A percentile compares a stretch with the other conserved stretches of the same genome.
Evolutionary conservation across 495 filamentous ascomycete species (phyloP).

Genomic region (Penicillium odoratum): DNA sequence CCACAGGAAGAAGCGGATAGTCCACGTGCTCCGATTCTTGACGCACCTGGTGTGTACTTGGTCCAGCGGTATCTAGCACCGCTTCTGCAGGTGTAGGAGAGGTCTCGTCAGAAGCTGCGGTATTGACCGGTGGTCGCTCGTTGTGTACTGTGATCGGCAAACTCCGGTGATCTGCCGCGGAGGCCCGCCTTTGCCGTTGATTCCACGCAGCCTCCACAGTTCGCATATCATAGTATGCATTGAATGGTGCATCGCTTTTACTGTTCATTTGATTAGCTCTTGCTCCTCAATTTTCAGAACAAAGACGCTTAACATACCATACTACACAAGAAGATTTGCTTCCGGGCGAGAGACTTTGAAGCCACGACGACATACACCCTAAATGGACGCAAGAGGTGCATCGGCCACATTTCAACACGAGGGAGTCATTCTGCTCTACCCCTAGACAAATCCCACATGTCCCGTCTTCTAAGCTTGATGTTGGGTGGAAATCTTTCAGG

Average conservation of each 20-base stretch:
- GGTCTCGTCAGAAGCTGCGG: neutral
- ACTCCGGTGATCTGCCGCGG: neutral
- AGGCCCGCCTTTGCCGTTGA: neutral
- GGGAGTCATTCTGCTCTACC: neutral
- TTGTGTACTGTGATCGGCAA: neutral
- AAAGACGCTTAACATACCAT: neutral
- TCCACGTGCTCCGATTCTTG: neutral
- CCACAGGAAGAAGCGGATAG: neutral
- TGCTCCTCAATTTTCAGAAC: neutral
- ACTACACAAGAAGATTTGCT: neutral
- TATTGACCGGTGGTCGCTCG: neutral
- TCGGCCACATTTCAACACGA: conserved; percentile 4
- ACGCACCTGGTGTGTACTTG: neutral
- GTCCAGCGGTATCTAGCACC: neutral
- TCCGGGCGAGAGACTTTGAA: neutral
- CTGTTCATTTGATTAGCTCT: neutral
- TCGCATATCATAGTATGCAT: neutral
- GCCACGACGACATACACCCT: conserved; percentile 4
- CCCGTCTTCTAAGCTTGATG: neutral
- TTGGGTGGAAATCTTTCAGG: neutral
- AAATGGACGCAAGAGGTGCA: conserved; percentile 1
- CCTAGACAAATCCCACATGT: neutral
- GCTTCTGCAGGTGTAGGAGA: neutral
- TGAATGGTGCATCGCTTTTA: neutral
- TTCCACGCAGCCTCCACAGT: neutral